Conservation (phyloP, 305 asterid genomes). For the Fraxinus latifolia region DNA sequence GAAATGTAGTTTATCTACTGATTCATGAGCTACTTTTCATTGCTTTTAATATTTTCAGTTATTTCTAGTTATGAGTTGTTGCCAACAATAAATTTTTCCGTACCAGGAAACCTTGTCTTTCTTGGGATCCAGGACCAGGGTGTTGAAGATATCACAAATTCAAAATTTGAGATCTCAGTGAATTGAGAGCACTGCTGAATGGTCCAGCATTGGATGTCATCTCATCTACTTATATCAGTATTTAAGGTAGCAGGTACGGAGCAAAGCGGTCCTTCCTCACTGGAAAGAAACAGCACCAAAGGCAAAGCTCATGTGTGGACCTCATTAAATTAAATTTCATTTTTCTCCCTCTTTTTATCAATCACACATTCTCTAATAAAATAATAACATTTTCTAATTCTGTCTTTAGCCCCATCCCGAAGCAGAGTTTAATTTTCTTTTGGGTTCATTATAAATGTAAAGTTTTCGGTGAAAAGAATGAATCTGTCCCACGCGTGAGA, state of each 20-base stretch:
- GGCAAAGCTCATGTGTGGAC: background rate
- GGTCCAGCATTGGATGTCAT: background rate
- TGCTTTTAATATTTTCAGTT: background rate
- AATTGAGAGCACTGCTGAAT: background rate
- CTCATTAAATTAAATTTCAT: background rate
- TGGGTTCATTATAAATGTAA: background rate
- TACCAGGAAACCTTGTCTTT: background rate
- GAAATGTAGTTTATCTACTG: background rate
- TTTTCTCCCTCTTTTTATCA: too few relatives aligned
- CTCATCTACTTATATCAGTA: background rate
- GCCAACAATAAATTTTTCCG: background rate
- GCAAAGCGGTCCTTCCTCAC: background rate
- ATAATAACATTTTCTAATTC: background rate
- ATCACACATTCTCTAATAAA: background rate
- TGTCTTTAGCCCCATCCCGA: background rate
- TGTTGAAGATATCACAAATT: background rate
- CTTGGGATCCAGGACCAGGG: background rate
- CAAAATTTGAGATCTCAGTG: background rate
- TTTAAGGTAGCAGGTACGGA: background rate
- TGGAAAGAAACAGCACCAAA: background rate
- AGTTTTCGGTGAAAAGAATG: background rate
- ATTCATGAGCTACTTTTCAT: background rate
- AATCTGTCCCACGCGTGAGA: background rate
- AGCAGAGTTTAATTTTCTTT: background rate
- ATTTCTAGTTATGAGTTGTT: background rate